Conservation (phyloP, 306 rosid genomes). For the Glycyrrhiza uralensis region DNA sequence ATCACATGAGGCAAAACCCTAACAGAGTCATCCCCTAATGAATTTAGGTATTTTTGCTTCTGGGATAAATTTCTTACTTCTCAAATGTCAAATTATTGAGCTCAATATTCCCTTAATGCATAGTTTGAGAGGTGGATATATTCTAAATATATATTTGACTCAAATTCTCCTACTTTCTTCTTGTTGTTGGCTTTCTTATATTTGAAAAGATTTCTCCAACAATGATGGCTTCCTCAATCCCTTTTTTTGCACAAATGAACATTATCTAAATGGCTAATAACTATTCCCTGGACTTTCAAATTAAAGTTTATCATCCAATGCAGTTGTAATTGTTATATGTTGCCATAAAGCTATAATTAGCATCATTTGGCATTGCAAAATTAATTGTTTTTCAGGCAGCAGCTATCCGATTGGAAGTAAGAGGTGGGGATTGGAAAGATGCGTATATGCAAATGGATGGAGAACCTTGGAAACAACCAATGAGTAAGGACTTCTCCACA, state of each 20-base stretch:
- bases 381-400: slow-evolving; percentile 55
- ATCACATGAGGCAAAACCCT: no score
- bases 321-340: not conserved
- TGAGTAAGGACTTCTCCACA: slow-evolving; percentile 63
- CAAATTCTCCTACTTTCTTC: not conserved
- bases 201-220: no score
- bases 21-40: no score
- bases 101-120: not conserved
- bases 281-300: no score
- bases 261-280: no score
- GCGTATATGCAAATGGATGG: slow-evolving; percentile 93
- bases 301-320: no score
- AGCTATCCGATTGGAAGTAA: slow-evolving; percentile 76
- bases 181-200: no score
- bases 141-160: not conserved
- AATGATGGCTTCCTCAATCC: not conserved
- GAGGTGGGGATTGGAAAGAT: slow-evolving; percentile 97
- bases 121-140: not conserved
- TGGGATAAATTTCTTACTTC: not conserved
- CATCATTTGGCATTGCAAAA: not conserved
- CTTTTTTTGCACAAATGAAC: not conserved
- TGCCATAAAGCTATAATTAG: not conserved
- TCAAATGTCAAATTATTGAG: not conserved
- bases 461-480: slow-evolving; percentile 96
- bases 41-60: no score